Conservation (phyloP, 2,329 filamentous ascomycete genomes). For the Colletotrichum coccodes region DNA sequence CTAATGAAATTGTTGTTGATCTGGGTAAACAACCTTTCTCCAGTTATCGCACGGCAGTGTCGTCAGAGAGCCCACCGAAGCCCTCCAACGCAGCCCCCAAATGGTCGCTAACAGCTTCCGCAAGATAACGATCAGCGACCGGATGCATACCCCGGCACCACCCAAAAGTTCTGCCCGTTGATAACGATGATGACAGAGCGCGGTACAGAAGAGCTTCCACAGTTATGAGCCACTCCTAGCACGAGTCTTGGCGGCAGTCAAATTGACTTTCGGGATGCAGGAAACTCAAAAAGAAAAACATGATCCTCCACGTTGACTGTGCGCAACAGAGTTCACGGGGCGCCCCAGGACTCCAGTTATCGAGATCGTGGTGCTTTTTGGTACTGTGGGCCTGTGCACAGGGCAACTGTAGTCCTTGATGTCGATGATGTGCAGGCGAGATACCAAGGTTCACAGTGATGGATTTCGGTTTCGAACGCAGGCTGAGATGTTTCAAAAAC, state of each 20-base stretch:
- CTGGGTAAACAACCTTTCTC: neutral
- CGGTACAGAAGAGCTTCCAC: neutral
- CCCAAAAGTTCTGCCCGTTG: neutral
- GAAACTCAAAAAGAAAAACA: neutral
- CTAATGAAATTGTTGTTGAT: neutral
- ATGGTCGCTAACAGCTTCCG: neutral
- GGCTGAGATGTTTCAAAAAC: no score
- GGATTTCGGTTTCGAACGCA: no score
- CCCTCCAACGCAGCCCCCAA: neutral
- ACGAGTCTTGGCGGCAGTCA: neutral
- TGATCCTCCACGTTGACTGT: neutral
- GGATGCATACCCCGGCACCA: neutral
- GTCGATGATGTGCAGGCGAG: no score
- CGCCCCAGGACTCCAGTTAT: no score
- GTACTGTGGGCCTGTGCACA: no score
- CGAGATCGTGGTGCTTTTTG: no score
- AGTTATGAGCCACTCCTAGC: neutral
- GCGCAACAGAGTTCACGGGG: neutral
- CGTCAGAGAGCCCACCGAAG: neutral
- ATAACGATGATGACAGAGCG: neutral
- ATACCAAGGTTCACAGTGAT: no score
- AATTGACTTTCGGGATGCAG: neutral
- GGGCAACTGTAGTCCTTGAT: no score
- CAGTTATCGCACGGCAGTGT: neutral
- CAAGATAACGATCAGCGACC: slow-evolving; percentile 18